Evolutionary conservation across 805 yeast genomes (phyloP).

Genomic region (Starmerella floris): DNA sequence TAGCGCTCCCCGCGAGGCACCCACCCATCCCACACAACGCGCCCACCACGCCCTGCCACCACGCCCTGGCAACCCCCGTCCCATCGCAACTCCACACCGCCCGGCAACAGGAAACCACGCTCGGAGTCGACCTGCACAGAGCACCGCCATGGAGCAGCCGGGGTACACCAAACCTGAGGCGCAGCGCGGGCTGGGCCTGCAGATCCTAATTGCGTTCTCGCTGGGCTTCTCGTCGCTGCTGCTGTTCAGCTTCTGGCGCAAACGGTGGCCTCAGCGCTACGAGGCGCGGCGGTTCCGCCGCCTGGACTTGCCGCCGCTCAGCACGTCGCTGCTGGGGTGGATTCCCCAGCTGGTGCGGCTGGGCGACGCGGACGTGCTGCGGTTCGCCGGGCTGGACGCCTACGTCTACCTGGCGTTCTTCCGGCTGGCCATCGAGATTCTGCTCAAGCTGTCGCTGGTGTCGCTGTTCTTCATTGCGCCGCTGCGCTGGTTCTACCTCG

Average conservation of each 20-base stretch:
- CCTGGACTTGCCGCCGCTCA: constrained; percentile 43
- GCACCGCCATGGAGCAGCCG: constrained; percentile 5
- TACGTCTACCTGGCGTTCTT: constrained; percentile 83
- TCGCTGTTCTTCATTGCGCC: constrained; percentile 74
- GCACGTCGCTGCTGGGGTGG: constrained; percentile 63
- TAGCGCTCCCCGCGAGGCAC: no score
- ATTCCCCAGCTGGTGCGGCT: constrained; percentile 50
- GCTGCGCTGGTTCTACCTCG: constrained; percentile 67
- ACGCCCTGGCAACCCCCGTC: no score
- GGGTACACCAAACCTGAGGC: constrained; percentile 19
- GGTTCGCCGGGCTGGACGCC: constrained; percentile 89
- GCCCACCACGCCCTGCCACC: no score
- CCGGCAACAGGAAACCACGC: no score
- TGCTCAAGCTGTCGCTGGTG: constrained; percentile 50
- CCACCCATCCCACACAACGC: no score
- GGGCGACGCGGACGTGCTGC: constrained; percentile 62
- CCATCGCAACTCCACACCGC: no score
- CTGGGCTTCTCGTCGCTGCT: constrained; percentile 59
- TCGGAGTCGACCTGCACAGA: no score
- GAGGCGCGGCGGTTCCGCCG: constrained; percentile 59
- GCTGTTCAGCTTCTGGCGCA: constrained; percentile 56
- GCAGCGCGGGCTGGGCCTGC: constrained; percentile 58
- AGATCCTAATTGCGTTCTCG: constrained; percentile 51
- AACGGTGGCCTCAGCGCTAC: constrained; percentile 66
- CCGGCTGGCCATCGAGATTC: constrained; percentile 66